Percentiles rank a stretch among this genome's conserved stretches.
phyloP scores from a whole-genome alignment of 441 rosid genomes.

The Gossypium trilobum region DNA sequence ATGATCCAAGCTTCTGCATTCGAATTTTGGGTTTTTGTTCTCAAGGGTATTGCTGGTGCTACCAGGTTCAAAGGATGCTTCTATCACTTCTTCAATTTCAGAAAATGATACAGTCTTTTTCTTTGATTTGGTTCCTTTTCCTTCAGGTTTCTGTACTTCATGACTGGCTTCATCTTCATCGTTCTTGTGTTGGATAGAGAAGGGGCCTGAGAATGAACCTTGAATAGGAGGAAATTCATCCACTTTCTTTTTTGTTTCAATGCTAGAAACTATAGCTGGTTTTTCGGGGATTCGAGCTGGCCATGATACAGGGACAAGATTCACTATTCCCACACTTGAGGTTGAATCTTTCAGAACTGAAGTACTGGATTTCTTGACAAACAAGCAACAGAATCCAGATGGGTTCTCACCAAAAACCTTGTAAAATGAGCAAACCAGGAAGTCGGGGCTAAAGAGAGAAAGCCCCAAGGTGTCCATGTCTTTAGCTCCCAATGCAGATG shows the following conservation, averaged over 20 bases:
- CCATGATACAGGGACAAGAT: slow-evolving; percentile 27
- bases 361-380: slow-evolving; percentile 55
- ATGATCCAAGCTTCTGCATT: slow-evolving; percentile 55
- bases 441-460: slow-evolving; percentile 66
- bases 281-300: slow-evolving; percentile 14
- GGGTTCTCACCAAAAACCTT: slow-evolving; percentile 71
- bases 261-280: neutral
- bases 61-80: slow-evolving; percentile 8
- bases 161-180: slow-evolving; percentile 18
- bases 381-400: slow-evolving; percentile 69
- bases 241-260: slow-evolving; percentile 6
- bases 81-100: slow-evolving; percentile 27
- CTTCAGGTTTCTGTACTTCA: slow-evolving; percentile 13
- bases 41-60: neutral
- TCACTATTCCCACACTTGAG: slow-evolving; percentile 31
- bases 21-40: slow-evolving; percentile 14
- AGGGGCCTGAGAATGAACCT: slow-evolving; percentile 25
- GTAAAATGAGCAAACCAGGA: slow-evolving; percentile 62
- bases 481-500: slow-evolving; percentile 62
- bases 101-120: slow-evolving; percentile 24
- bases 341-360: slow-evolving; percentile 37
- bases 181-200: slow-evolving; percentile 7
- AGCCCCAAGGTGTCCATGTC: slow-evolving; percentile 84
- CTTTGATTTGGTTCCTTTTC: slow-evolving; percentile 9
- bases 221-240: slow-evolving; percentile 13